phyloP scores from a whole-genome alignment of 129 eudicot species.

The Pittosporum tobira region DNA sequence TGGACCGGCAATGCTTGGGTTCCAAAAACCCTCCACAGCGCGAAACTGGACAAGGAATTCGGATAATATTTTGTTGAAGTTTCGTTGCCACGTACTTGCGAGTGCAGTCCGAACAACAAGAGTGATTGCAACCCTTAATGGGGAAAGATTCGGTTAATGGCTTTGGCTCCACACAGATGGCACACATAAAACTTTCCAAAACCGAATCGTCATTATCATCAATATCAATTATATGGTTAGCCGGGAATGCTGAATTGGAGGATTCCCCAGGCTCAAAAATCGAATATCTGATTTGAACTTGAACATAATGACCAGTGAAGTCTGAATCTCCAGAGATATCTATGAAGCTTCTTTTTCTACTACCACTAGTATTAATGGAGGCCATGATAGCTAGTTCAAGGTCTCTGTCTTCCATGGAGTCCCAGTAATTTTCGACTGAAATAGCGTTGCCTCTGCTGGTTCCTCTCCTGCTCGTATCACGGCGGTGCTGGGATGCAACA shows the following conservation, averaged over 20 bases:
- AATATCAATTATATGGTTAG: neutral
- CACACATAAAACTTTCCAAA: too few species aligned
- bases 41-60: conserved; percentile 32
- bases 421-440: neutral
- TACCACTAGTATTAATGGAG: too few species aligned
- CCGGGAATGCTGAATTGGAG: too few species aligned
- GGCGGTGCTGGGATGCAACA: too few species aligned
- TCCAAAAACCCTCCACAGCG: conserved; percentile 15
- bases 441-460: neutral
- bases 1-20: neutral
- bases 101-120: conserved; percentile 32
- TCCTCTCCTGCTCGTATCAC: neutral
- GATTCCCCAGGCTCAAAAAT: conserved; percentile 7
- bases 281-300: neutral
- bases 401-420: conserved; percentile 7
- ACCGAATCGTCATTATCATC: too few species aligned
- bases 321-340: too few species aligned
- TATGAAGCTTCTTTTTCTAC: too few species aligned
- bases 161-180: neutral
- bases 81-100: conserved; percentile 28
- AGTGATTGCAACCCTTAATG: conserved; percentile 10
- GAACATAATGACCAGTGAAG: too few species aligned
- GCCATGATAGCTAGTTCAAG: too few species aligned
- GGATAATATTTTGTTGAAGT: conserved; percentile 19
- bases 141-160: neutral